These are phyloP conservation scores for Viola pubescens DNA, from an alignment of 441 rosid genomes.

Conservation along the genomic window DNA sequence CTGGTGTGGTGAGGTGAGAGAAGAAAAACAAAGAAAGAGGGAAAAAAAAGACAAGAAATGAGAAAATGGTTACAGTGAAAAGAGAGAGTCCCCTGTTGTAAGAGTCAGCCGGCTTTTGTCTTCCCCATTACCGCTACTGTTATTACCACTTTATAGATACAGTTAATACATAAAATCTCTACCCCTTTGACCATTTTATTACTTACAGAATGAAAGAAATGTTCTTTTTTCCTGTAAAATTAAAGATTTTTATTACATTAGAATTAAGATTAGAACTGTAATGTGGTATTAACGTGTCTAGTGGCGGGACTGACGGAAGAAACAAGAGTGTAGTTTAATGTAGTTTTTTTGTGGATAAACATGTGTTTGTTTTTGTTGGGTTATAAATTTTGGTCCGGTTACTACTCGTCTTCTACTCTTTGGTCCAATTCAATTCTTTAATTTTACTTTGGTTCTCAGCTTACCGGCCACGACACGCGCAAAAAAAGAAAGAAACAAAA, in stretches of 20 bases:
- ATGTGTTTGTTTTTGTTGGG: too few relatives aligned
- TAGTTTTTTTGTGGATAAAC: background rate
- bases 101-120: slow-evolving; percentile 23
- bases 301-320: slow-evolving; percentile 30
- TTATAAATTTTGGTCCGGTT: too few relatives aligned
- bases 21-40: slow-evolving; percentile 1
- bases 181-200: too few relatives aligned
- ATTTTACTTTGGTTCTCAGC: too few relatives aligned
- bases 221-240: too few relatives aligned
- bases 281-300: slow-evolving; percentile 9
- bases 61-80: slow-evolving; percentile 14
- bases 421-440: too few relatives aligned
- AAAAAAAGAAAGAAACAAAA: too few relatives aligned
- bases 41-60: background rate
- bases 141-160: background rate
- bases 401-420: too few relatives aligned
- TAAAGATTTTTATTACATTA: background rate
- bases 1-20: slow-evolving; percentile 4
- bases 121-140: background rate
- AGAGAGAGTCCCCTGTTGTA: too few relatives aligned
- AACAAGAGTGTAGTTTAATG: slow-evolving; percentile 3
- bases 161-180: too few relatives aligned
- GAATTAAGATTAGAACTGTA: background rate
- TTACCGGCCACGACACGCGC: too few relatives aligned
- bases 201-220: too few relatives aligned